phyloP scores from a whole-genome alignment of 2,329 filamentous ascomycete genomes.

The Sordariomycetes sp. region DNA sequence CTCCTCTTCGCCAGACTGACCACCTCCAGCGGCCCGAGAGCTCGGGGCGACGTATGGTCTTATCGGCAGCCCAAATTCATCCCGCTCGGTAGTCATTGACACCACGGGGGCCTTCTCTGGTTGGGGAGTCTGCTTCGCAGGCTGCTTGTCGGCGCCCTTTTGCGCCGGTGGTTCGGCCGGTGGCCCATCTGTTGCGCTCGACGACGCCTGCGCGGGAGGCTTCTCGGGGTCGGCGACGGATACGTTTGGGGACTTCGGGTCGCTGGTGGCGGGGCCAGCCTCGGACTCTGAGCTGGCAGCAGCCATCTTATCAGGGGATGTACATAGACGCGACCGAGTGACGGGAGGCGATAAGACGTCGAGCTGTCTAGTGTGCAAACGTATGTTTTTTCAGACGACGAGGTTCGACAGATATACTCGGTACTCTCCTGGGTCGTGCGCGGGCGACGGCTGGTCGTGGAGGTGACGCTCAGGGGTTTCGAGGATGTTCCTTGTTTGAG shows the following conservation, averaged over 20 bases:
- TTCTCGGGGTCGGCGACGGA: neutral
- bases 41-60: neutral
- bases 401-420: neutral
- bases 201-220: neutral
- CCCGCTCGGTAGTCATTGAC: slow-evolving; percentile 1
- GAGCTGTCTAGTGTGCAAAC: neutral
- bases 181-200: slow-evolving; percentile 1
- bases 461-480: neutral
- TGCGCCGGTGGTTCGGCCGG: neutral
- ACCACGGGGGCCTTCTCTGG: neutral
- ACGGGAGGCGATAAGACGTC: neutral
- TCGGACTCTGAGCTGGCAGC: slow-evolving; percentile 1
- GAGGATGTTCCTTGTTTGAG: neutral
- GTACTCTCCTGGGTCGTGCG: neutral
- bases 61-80: slow-evolving; percentile 4
- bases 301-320: slow-evolving; percentile 2
- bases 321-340: neutral
- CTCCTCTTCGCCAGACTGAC: neutral
- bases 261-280: slow-evolving; percentile 2
- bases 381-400: neutral
- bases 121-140: neutral
- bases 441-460: neutral
- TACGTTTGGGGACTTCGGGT: neutral
- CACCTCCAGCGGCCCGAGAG: neutral
- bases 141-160: neutral